Evolutionary conservation across 2,329 filamentous ascomycete genomes (phyloP).

Genomic region (Verticillium longisporum): DNA sequence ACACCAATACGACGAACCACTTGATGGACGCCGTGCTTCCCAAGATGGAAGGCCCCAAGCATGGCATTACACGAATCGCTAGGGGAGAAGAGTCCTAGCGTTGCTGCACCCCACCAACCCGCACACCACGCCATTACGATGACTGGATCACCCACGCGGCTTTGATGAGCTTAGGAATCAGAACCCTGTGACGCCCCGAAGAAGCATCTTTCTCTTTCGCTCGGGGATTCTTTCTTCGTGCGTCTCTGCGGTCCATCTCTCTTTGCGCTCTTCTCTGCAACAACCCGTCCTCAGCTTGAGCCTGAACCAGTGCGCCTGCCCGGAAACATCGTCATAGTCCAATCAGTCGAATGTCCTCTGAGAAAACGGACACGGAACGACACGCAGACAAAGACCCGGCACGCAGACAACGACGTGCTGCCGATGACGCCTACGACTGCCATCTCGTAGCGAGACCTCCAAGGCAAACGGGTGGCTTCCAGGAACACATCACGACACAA

Average conservation of each 20-base stretch:
- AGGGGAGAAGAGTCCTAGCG: background rate
- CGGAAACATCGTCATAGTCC: too few relatives aligned
- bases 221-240: background rate
- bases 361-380: too few relatives aligned
- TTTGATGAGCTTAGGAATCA: background rate
- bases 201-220: background rate
- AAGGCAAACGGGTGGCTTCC: background rate
- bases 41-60: background rate
- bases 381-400: background rate
- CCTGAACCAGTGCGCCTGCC: background rate
- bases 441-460: background rate
- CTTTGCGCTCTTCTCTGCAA: background rate
- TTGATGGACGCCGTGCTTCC: background rate
- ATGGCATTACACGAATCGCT: background rate
- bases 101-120: background rate
- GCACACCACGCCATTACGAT: background rate
- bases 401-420: background rate
- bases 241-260: background rate
- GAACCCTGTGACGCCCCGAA: background rate
- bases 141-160: background rate
- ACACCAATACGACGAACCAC: background rate
- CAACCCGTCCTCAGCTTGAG: background rate
- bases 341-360: too few relatives aligned
- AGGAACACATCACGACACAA: background rate
- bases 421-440: background rate